phyloP scores from a whole-genome alignment of 805 yeast genomes.

The Ogataea methanolica region DNA sequence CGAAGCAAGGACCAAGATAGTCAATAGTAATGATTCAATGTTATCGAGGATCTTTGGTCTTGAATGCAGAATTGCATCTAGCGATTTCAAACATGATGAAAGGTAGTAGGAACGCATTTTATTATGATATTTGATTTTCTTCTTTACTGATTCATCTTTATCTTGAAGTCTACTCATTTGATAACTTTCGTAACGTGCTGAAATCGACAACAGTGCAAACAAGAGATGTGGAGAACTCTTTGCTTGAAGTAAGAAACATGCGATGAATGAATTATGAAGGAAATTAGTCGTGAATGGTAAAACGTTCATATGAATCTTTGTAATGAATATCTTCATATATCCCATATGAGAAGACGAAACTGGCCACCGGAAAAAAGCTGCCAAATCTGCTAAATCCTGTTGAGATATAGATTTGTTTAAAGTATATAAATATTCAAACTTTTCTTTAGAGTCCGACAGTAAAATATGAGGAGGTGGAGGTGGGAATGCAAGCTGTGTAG shows the following conservation, averaged over 20 bases:
- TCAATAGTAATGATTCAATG: conserved; percentile 64
- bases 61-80: conserved; percentile 47
- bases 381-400: conserved; percentile 22
- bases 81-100: conserved; percentile 57
- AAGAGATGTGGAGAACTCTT: conserved; percentile 55
- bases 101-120: conserved; percentile 57
- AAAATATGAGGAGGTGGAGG: conserved; percentile 17
- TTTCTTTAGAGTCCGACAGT: conserved; percentile 9
- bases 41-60: conserved; percentile 41
- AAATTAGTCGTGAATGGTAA: conserved; percentile 33
- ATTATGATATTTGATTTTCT: conserved; percentile 41
- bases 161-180: conserved; percentile 22
- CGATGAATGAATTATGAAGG: conserved; percentile 29
- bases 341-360: conserved; percentile 28
- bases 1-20: conserved; percentile 63
- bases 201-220: conserved; percentile 68
- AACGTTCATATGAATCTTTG: conserved; percentile 31
- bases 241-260: conserved; percentile 28
- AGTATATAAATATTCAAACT: conserved; percentile 25
- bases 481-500: conserved; percentile 19
- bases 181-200: conserved; percentile 50
- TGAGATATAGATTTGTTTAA: conserved; percentile 26
- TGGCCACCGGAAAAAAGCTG: conserved; percentile 29
- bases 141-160: conserved; percentile 8
- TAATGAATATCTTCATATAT: conserved; percentile 30